A percentile compares a stretch with the other conserved stretches of the same genome.
These are phyloP conservation scores for Cladophialophora exuberans DNA, from an alignment of 2,329 filamentous ascomycete genomes.

Conservation along the genomic window DNA sequence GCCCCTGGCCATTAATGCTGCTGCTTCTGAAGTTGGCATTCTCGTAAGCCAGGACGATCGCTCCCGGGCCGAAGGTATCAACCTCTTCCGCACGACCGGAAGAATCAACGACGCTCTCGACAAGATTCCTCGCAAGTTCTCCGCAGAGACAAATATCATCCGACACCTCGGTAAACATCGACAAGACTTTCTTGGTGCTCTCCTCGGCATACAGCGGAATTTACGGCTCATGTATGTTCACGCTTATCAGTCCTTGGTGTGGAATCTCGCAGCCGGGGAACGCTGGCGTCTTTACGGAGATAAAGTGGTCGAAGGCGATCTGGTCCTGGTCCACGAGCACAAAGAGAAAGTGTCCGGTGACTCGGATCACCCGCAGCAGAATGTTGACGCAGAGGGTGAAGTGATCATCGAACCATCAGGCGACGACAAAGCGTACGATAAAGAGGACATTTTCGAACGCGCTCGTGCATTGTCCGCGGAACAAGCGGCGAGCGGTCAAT, in stretches of 20 bases:
- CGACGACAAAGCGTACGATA: conserved; percentile 58
- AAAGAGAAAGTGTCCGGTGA: conserved; percentile 47
- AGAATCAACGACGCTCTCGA: conserved; percentile 64
- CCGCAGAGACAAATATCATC: conserved; percentile 78
- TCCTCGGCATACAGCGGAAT: conserved; percentile 78
- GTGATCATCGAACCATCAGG: conserved; percentile 65
- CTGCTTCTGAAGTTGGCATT: conserved; percentile 42
- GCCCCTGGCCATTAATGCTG: conserved; percentile 61
- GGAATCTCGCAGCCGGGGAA: conserved; percentile 83
- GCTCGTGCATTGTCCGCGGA: conserved; percentile 74
- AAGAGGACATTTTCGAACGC: conserved; percentile 64
- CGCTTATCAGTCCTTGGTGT: conserved; percentile 92
- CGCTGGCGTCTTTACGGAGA: conserved; percentile 77
- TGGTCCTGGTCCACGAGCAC: conserved; percentile 70
- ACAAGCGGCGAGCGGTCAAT: conserved; percentile 77
- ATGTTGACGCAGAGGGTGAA: conserved; percentile 49
- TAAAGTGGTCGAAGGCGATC: conserved; percentile 79
- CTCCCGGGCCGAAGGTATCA: conserved; percentile 75
- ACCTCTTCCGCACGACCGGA: conserved; percentile 68
- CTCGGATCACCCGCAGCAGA: conserved; percentile 13
- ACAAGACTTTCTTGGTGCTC: conserved; percentile 77
- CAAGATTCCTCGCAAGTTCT: conserved; percentile 77
- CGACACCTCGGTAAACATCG: conserved; percentile 65
- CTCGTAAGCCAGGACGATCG: conserved; percentile 65
- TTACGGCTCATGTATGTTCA: conserved; percentile 94